These are phyloP conservation scores for Brettanomyces anomalus DNA, from an alignment of 805 yeast genomes.

Conservation along the genomic window DNA sequence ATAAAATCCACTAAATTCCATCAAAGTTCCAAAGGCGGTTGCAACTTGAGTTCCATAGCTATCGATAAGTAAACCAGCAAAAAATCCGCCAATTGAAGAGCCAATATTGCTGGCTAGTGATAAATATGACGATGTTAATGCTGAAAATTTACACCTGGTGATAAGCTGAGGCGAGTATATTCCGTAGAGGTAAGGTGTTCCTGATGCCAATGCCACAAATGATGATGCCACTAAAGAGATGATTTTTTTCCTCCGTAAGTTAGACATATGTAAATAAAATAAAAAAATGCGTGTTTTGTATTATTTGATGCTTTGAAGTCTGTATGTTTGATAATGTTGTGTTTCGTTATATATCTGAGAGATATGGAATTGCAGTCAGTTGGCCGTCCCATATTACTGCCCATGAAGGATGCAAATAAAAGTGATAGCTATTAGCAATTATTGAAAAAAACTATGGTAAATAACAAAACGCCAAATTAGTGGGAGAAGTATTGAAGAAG, in stretches of 20 bases:
- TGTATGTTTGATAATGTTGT: too few relatives aligned
- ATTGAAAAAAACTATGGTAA: too few relatives aligned
- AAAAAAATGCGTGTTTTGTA: too few relatives aligned
- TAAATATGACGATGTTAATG: constrained; percentile 54
- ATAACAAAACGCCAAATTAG: too few relatives aligned
- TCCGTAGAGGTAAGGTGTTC: constrained; percentile 69
- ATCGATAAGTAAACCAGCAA: constrained; percentile 65
- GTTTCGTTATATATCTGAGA: too few relatives aligned
- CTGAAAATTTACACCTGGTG: constrained; percentile 43
- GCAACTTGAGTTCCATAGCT: constrained; percentile 46
- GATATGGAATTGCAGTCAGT: too few relatives aligned
- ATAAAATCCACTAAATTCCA: constrained; percentile 47
- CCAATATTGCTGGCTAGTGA: constrained; percentile 59
- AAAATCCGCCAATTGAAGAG: constrained; percentile 57
- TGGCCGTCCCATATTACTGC: too few relatives aligned
- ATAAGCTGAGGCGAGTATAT: constrained; percentile 70
- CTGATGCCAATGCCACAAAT: constrained; percentile 56
- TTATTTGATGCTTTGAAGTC: too few relatives aligned
- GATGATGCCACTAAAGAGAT: constrained; percentile 16
- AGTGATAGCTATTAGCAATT: too few relatives aligned
- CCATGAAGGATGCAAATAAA: too few relatives aligned
- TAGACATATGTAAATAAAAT: neutral
- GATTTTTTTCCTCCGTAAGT: constrained; percentile 1
- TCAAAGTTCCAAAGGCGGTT: constrained; percentile 43
- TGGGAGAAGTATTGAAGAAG: too few relatives aligned